Evolutionary conservation across 805 yeast species (phyloP).

Genomic region (Ogataea methylovora): DNA sequence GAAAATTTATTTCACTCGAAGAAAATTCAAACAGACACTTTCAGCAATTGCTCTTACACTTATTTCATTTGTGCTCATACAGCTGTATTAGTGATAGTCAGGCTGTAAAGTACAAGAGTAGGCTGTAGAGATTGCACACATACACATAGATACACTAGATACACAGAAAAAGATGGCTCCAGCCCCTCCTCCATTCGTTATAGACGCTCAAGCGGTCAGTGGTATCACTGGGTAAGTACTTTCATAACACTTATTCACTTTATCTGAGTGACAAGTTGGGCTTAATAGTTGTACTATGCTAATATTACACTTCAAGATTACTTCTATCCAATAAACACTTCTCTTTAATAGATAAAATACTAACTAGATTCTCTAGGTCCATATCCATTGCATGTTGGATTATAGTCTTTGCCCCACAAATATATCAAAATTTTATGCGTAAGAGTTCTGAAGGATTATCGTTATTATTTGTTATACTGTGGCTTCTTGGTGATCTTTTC

Average conservation of each 20-base stretch:
- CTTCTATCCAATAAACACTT: neutral
- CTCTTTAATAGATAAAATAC: neutral
- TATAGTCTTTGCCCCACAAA: constrained; percentile 94
- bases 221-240: constrained; percentile 61
- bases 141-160: too few species aligned
- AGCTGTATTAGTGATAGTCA: too few species aligned
- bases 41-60: too few species aligned
- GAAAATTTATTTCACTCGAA: too few species aligned
- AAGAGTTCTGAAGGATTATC: constrained; percentile 89
- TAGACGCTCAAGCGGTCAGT: constrained; percentile 64
- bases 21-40: too few species aligned
- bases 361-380: constrained; percentile 34
- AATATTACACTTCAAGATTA: neutral
- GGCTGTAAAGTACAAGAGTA: too few species aligned
- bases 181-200: constrained; percentile 58
- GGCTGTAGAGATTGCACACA: too few species aligned
- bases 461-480: constrained; percentile 72
- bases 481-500: constrained; percentile 93
- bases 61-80: too few species aligned
- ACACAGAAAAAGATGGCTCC: constrained; percentile 35
- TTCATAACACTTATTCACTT: too few species aligned
- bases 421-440: constrained; percentile 82
- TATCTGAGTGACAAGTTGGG: neutral
- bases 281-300: too few species aligned
- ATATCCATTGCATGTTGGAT: constrained; percentile 97